Conservation (phyloP, 805 yeast genomes). For the Middelhovenomyces tepae region DNA sequence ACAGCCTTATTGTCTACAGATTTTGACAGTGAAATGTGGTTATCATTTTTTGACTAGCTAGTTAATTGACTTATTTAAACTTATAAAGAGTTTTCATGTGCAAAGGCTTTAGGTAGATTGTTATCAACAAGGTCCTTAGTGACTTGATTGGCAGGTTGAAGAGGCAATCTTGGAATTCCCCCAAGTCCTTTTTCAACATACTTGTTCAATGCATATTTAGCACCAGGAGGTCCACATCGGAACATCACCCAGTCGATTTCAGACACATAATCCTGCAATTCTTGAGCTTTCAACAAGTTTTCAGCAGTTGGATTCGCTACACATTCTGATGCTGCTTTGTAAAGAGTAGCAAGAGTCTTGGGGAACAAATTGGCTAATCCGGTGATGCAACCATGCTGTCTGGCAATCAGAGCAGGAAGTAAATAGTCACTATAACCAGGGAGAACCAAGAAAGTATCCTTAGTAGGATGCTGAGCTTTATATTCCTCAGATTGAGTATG, state of each 20-base stretch:
- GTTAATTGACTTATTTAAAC: too few species aligned
- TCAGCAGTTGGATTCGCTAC: too few species aligned
- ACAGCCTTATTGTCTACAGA: conserved; percentile 13
- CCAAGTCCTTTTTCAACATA: conserved; percentile 12
- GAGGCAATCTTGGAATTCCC: conserved; percentile 13
- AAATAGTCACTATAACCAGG: conserved; percentile 5
- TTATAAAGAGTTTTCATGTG: too few species aligned
- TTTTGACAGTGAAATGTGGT: conserved; percentile 14
- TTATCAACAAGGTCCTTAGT: too few species aligned
- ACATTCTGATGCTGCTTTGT: too few species aligned
- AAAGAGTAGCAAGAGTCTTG: conserved; percentile 4
- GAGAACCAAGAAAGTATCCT: conserved; percentile 1
- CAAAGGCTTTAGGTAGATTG: too few species aligned
- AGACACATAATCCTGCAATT: conserved; percentile 3
- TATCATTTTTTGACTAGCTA: conserved; percentile 13
- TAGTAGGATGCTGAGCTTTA: conserved; percentile 1
- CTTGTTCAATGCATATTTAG: conserved; percentile 16
- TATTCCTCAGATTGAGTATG: conserved; percentile 1
- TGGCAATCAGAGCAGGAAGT: not conserved
- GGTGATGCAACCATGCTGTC: conserved; percentile 3
- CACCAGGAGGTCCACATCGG: conserved; percentile 16
- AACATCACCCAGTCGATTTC: conserved; percentile 10
- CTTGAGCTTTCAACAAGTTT: too few species aligned
- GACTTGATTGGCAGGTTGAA: too few species aligned
- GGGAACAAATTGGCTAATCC: conserved; percentile 5